Evolutionary conservation across 805 yeast genomes (phyloP).

Genomic region (Ogataea thermomethanolica): DNA sequence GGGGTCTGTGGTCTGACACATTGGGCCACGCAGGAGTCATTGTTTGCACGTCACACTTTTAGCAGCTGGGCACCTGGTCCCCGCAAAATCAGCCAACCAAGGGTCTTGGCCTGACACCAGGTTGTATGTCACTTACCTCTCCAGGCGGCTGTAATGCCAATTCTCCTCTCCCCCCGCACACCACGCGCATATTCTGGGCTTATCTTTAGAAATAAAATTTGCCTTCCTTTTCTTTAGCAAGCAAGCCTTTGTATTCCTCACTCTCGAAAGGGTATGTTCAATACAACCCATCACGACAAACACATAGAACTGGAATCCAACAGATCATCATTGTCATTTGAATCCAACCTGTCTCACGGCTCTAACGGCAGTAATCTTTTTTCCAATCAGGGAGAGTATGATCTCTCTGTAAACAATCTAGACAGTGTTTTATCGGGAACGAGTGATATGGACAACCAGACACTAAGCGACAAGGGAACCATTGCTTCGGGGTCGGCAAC

Average conservation of each 20-base stretch:
- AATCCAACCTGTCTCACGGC: conserved; percentile 16
- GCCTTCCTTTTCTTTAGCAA: conserved; percentile 12
- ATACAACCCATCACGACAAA: conserved; percentile 2
- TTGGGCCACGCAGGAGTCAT: too few relatives aligned
- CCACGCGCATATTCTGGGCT: conserved; percentile 12
- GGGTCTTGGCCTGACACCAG: neutral
- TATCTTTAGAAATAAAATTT: conserved; percentile 8
- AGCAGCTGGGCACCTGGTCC: too few relatives aligned
- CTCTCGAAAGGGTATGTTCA: conserved; percentile 8
- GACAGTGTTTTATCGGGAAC: conserved; percentile 16
- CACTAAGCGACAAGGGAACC: conserved; percentile 16
- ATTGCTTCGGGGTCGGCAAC: conserved; percentile 7
- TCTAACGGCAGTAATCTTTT: conserved; percentile 16
- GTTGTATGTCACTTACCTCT: neutral
- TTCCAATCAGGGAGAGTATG: conserved; percentile 17
- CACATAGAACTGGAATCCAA: conserved; percentile 16
- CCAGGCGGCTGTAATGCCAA: conserved; percentile 4
- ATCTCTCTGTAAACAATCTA: conserved; percentile 14
- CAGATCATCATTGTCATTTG: conserved; percentile 23
- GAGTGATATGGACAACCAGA: conserved; percentile 21
- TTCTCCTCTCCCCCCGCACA: conserved; percentile 12
- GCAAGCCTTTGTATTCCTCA: neutral
- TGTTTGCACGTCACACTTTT: too few relatives aligned
- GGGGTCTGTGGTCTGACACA: neutral
- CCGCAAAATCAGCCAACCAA: too few relatives aligned